These are phyloP conservation scores for Mortierella sp. DNA, from an alignment of 371 early-diverging fungal genomes.

Conservation along the genomic window DNA sequence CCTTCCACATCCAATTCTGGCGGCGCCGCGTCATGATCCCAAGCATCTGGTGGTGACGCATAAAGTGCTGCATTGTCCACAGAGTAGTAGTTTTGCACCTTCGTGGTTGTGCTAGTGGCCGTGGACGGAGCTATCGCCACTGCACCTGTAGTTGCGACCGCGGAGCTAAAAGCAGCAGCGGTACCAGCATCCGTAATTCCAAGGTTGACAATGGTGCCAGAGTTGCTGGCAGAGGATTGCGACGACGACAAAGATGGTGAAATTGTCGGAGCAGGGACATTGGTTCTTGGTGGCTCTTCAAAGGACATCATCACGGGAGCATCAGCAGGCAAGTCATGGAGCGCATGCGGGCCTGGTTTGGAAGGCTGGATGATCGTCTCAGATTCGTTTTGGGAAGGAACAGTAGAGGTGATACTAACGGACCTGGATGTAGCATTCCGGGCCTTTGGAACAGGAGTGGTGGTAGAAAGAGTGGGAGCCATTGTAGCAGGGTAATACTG, in stretches of 20 bases:
- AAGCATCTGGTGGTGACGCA: conserved; percentile 35
- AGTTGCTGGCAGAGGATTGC: neutral
- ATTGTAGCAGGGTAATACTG: conserved; percentile 1
- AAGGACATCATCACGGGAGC: conserved; percentile 28
- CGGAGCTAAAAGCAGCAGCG: no score
- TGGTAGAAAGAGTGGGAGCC: no score
- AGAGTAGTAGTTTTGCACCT: neutral
- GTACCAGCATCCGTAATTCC: no score
- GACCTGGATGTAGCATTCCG: neutral
- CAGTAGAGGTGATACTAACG: neutral
- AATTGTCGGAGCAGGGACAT: no score
- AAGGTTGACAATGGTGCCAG: neutral
- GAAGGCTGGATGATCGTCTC: neutral
- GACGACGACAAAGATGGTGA: no score
- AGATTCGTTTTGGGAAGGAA: neutral
- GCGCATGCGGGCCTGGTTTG: conserved; percentile 39
- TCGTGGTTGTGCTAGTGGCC: neutral
- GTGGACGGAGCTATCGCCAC: neutral
- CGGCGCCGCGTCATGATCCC: conserved; percentile 45
- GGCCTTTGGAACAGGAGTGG: neutral
- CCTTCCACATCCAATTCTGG: conserved; percentile 51
- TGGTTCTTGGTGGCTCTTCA: conserved; percentile 1
- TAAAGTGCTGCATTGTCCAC: conserved; percentile 17
- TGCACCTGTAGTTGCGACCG: no score
- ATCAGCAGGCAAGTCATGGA: conserved; percentile 21